A percentile compares a stretch with the other conserved stretches of the same genome.
These are phyloP conservation scores for Dispira parvispora DNA, from an alignment of 192 early-diverging fungal species.

Conservation along the genomic window DNA sequence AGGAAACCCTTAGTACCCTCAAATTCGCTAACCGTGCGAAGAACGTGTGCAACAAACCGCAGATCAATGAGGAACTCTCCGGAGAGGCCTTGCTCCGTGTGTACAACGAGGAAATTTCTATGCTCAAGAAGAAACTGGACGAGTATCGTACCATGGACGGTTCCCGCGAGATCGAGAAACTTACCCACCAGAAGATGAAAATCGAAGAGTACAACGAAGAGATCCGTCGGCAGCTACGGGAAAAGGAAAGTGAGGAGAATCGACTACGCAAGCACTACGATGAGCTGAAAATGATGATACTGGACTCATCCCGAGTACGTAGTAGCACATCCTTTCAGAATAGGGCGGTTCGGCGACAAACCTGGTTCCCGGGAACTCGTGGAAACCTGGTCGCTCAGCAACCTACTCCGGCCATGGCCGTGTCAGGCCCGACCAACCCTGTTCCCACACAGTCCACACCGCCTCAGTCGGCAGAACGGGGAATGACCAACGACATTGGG, in stretches of 20 bases:
- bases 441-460: neutral
- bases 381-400: neutral
- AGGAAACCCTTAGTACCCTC: constrained; percentile 82
- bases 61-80: constrained; percentile 51
- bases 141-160: constrained; percentile 14
- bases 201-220: constrained; percentile 28
- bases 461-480: neutral
- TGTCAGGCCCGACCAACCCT: neutral
- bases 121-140: constrained; percentile 28
- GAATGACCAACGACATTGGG: neutral
- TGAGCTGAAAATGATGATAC: constrained; percentile 19
- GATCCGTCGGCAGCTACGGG: constrained; percentile 25
- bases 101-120: constrained; percentile 22
- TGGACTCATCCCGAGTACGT: constrained; percentile 13
- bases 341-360: constrained; percentile 21
- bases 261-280: constrained; percentile 26
- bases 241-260: constrained; percentile 25
- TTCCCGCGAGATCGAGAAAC: constrained; percentile 20
- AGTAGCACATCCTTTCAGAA: constrained; percentile 10
- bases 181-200: constrained; percentile 25
- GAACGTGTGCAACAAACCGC: constrained; percentile 63
- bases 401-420: neutral
- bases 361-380: constrained; percentile 28
- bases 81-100: constrained; percentile 27
- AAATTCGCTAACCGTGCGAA: constrained; percentile 92